Percentiles rank a stretch among this genome's conserved stretches.
Evolutionary conservation across 192 early-diverging fungal species (phyloP).

Genomic region (Phlyctochytrium arcticum): DNA sequence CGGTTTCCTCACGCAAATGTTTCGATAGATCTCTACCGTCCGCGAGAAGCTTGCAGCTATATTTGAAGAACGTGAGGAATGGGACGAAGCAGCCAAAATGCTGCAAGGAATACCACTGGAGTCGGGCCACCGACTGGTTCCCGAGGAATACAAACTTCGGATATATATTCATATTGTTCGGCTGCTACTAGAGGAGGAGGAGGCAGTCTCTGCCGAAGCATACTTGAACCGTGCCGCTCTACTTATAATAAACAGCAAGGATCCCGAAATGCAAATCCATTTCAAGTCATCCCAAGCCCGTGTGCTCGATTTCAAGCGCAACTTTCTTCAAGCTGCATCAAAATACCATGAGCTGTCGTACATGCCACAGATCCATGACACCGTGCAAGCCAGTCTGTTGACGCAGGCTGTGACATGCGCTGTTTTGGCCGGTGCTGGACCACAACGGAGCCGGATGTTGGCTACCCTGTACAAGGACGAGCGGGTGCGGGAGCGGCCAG

Average conservation of each 20-base stretch:
- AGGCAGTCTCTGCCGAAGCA: conserved; percentile 71
- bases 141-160: conserved; percentile 64
- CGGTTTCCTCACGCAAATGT: background rate
- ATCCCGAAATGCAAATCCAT: conserved; percentile 46
- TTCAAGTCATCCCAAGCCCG: conserved; percentile 82
- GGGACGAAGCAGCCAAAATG: conserved; percentile 78
- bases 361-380: conserved; percentile 53
- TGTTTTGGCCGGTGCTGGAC: conserved; percentile 86
- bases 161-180: conserved; percentile 85
- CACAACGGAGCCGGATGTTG: conserved; percentile 78
- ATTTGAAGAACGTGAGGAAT: conserved; percentile 69
- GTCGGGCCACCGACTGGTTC: conserved; percentile 67
- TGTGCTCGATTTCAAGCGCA: conserved; percentile 77
- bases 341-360: conserved; percentile 86
- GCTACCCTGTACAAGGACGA: conserved; percentile 91
- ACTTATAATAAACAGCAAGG: conserved; percentile 50
- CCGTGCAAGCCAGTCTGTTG: conserved; percentile 49
- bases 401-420: conserved; percentile 82
- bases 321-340: conserved; percentile 78
- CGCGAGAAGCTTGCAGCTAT: conserved; percentile 73
- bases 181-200: conserved; percentile 81
- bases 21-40: conserved; percentile 56
- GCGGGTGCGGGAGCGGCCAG: conserved; percentile 70
- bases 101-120: conserved; percentile 90
- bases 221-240: conserved; percentile 81